A percentile compares a stretch with the other conserved stretches of the same genome.
phyloP scores from a whole-genome alignment of 768 basidiomycete species.

The Russula earlei region DNA sequence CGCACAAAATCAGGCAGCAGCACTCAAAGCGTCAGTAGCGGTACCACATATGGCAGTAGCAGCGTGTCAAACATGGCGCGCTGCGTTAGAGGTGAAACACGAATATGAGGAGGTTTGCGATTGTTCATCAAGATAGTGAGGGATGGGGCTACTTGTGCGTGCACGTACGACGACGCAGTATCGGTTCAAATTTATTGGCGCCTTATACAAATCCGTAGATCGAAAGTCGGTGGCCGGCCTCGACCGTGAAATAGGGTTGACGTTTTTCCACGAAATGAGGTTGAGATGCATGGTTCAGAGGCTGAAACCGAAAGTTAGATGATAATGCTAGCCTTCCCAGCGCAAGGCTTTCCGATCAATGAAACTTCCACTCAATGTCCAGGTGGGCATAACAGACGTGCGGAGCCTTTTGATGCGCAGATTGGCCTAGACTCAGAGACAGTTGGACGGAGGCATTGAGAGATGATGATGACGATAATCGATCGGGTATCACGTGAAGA shows the following conservation, averaged over 20 bases:
- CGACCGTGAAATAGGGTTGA: neutral
- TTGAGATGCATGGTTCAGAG: too few relatives aligned
- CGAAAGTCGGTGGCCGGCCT: too few relatives aligned
- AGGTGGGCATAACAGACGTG: neutral
- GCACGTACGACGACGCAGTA: too few relatives aligned
- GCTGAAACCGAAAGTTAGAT: too few relatives aligned
- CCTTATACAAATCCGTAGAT: too few relatives aligned
- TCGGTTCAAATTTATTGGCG: too few relatives aligned
- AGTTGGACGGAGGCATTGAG: neutral
- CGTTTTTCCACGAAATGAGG: too few relatives aligned
- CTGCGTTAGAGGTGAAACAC: neutral
- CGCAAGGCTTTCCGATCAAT: neutral
- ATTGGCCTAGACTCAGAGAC: neutral
- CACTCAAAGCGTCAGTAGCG: neutral
- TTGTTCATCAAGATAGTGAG: too few relatives aligned
- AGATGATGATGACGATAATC: neutral
- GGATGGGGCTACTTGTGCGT: too few relatives aligned
- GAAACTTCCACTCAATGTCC: neutral
- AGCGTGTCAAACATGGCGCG: neutral
- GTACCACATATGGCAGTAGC: neutral
- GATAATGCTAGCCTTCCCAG: neutral
- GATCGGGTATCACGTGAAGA: neutral
- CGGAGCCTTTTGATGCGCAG: neutral
- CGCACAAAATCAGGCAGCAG: too few relatives aligned
- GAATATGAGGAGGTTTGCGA: neutral